Conservation (phyloP, 148 eudicot species). For the Rhododendron ovatum region DNA sequence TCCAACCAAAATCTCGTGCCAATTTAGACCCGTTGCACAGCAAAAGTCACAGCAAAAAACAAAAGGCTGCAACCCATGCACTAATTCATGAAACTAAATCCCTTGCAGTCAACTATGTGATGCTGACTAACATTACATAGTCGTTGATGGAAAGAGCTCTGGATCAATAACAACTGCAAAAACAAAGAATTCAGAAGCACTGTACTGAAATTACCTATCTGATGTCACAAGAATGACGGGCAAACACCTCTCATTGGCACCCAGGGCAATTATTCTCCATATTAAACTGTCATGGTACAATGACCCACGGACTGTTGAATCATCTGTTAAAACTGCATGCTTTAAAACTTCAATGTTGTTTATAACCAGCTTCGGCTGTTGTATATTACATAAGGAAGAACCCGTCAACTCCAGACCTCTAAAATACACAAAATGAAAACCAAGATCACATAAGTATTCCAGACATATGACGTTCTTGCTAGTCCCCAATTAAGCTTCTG, state of each 20-base stretch:
- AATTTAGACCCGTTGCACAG: not conserved
- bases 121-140: not conserved
- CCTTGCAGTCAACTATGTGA: not conserved
- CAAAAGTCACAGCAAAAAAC: not conserved
- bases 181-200: not conserved
- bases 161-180: not conserved
- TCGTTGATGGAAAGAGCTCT: not conserved
- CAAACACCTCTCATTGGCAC: constrained; percentile 84
- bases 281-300: constrained; percentile 91
- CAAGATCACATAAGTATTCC: not conserved
- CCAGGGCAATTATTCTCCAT: constrained; percentile 83
- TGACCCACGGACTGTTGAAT: constrained; percentile 59
- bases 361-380: constrained; percentile 91
- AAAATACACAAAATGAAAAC: not conserved
- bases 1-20: not conserved
- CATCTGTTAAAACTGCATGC: constrained; percentile 57
- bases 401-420: not conserved
- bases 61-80: not conserved
- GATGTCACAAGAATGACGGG: constrained; percentile 86
- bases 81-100: not conserved
- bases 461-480: not conserved
- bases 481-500: not conserved
- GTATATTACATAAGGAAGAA: constrained; percentile 3
- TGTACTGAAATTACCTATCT: constrained; percentile 54
- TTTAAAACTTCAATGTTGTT: constrained; percentile 86